Evolutionary conservation across 371 early-diverging fungal species (phyloP).

Genomic region (Circinella minor): DNA sequence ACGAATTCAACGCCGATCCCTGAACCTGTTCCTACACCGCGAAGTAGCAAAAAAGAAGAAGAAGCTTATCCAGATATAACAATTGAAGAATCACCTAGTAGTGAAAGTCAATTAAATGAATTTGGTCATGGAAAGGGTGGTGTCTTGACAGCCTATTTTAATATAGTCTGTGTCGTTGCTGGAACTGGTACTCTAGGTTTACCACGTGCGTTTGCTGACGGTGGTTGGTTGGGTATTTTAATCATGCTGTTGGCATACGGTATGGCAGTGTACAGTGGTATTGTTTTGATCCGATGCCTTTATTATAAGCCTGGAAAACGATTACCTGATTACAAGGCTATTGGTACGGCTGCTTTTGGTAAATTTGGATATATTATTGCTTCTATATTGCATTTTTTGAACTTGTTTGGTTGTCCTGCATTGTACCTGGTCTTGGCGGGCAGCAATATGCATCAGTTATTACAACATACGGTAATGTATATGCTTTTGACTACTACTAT

Average conservation of each 20-base stretch:
- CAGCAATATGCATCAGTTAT: slow-evolving; percentile 62
- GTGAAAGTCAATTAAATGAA: slow-evolving; percentile 9
- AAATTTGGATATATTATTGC: slow-evolving; percentile 63
- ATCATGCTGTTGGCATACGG: slow-evolving; percentile 42
- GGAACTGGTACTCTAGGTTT: slow-evolving; percentile 89
- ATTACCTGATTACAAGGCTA: slow-evolving; percentile 62
- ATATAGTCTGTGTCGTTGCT: slow-evolving; percentile 79
- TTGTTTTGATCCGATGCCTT: slow-evolving; percentile 42
- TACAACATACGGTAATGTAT: slow-evolving; percentile 31
- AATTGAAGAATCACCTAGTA: neutral
- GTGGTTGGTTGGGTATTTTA: slow-evolving; percentile 53
- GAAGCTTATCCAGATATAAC: neutral
- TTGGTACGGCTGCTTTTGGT: slow-evolving; percentile 65
- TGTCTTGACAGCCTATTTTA: slow-evolving; percentile 59
- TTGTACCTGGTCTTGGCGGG: slow-evolving; percentile 83
- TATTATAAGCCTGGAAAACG: slow-evolving; percentile 55
- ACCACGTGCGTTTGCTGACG: slow-evolving; percentile 38
- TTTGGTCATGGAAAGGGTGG: slow-evolving; percentile 46
- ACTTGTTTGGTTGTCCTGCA: slow-evolving; percentile 74
- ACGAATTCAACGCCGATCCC: neutral
- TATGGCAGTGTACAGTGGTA: slow-evolving; percentile 47
- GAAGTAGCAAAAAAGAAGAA: neutral
- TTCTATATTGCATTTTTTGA: slow-evolving; percentile 69
- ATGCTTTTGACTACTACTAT: too few relatives aligned
- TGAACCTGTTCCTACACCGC: neutral